Evolutionary conservation across 495 filamentous ascomycete genomes (phyloP).

Genomic region (Aspergillus ostianus): DNA sequence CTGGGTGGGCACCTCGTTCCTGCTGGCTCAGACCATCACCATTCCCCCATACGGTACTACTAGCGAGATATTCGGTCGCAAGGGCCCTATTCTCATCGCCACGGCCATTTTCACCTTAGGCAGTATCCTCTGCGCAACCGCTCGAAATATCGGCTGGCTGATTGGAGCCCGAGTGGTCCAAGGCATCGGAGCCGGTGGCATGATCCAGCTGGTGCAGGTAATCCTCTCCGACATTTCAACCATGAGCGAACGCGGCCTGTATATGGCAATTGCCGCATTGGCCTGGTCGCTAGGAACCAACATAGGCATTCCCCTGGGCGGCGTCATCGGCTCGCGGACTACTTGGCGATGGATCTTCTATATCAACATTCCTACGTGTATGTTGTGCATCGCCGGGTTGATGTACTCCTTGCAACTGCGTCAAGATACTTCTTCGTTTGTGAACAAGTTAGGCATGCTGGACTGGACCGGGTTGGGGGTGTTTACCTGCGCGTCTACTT

Average conservation of each 20-base stretch:
- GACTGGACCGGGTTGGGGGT: too few relatives aligned
- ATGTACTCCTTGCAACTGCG: conserved; percentile 37
- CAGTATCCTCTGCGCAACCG: conserved; percentile 21
- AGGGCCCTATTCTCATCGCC: conserved; percentile 14
- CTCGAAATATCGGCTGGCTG: conserved; percentile 19
- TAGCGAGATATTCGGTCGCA: conserved; percentile 19
- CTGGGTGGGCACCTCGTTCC: conserved; percentile 55
- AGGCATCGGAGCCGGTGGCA: conserved; percentile 36
- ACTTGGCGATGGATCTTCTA: conserved; percentile 34
- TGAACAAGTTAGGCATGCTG: too few relatives aligned
- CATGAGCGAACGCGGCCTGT: conserved; percentile 33
- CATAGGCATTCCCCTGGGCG: conserved; percentile 27
- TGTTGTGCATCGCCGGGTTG: conserved; percentile 23
- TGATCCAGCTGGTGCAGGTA: conserved; percentile 26
- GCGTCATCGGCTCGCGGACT: conserved; percentile 9
- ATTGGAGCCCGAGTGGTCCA: conserved; percentile 33
- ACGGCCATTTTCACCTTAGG: conserved; percentile 29
- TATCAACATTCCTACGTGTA: conserved; percentile 40
- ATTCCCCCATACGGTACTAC: conserved; percentile 46
- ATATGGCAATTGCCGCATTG: conserved; percentile 26
- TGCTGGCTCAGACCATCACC: conserved; percentile 45
- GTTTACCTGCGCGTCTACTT: conserved; percentile 24
- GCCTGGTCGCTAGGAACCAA: conserved; percentile 36
- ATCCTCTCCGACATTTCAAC: conserved; percentile 39
- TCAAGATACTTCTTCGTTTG: too few relatives aligned